phyloP scores from a whole-genome alignment of 164 flowering plant genomes.

The Echeveria elegans region DNA sequence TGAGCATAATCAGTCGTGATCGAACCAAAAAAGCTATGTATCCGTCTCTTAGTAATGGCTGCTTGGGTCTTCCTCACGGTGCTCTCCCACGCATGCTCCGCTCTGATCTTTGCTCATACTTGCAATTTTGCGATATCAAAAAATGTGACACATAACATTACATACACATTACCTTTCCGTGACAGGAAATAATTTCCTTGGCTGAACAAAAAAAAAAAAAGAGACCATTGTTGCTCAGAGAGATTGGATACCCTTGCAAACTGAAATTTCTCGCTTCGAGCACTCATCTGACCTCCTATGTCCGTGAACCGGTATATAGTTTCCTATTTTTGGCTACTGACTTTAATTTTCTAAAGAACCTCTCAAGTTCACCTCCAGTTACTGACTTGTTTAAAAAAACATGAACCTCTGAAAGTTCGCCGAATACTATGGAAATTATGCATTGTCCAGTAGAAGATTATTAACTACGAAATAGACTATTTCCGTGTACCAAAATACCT shows the following conservation, averaged over 20 bases:
- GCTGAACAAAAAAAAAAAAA: background rate
- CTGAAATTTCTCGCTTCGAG: background rate
- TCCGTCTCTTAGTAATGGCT: slow-evolving; percentile 5
- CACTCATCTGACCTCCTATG: background rate
- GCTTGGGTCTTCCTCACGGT: slow-evolving; percentile 34
- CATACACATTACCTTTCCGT: too few species aligned
- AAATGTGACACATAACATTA: background rate
- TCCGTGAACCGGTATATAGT: background rate
- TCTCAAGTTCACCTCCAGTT: background rate
- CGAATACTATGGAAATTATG: too few species aligned
- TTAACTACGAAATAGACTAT: too few species aligned
- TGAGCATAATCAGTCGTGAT: background rate
- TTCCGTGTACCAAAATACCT: too few species aligned
- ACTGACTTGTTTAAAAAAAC: background rate
- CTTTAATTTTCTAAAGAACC: too few species aligned
- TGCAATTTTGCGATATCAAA: background rate
- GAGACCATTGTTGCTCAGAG: background rate
- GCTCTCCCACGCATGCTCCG: slow-evolving; percentile 34
- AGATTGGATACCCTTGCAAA: background rate
- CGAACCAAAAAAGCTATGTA: background rate
- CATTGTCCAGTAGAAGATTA: too few species aligned
- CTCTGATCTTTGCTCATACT: slow-evolving; percentile 31
- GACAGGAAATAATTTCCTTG: background rate
- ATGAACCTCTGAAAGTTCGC: too few species aligned
- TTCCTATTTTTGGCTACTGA: background rate